Base-by-base conservation (phyloP, 805 yeast genomes). In the Scheffersomyces stipitis region DNA sequence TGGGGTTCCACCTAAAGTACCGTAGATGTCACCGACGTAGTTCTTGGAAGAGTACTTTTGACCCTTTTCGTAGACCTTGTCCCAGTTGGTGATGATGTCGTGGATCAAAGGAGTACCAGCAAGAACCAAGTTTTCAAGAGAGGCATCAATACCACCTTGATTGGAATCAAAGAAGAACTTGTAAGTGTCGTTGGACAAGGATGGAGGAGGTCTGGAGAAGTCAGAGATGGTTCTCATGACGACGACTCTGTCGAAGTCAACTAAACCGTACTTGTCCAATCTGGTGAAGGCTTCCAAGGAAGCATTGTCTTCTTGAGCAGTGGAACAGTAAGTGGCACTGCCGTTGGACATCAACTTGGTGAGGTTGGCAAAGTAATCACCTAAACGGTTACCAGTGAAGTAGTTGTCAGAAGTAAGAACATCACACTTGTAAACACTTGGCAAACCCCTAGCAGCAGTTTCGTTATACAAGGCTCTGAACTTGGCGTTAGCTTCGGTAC, bases 261-360 rank as follows among this genome's bases (percentile, higher is more conserved):
- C 77, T 41, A 78, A 64, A 7, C 81, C 83, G 46, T 64, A 66
- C 41, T 62, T 64, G 42, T 75, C 75, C 51, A 73, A 69, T 64
- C 86, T 73, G 31, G 76, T 48, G 38, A 80, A 57, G 6, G 78
- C 76, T 55, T 80, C 84, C 51, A 80, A 69, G 12, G 81, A 65
- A 13, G 86, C 86, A 52, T 78, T 76, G 53, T 81, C 86, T 57
- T 81, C 86, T 57, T 80, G 84, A 37, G 81, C 83, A 30, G 83
- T 73, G 29, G 80, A 54, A 56, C 83, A 77, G 64, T 78, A 80
- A 10, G 58, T 60, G 18, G 77, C 83, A 26, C 80, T 68, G 37
- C 80, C 80, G 50, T 81, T 80, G 46, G 84, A 73, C 54, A 79
- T 56, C 44, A 78, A 46, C 12, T 47, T 42, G 24, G 82, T 68